phyloP scores from a whole-genome alignment of 2,329 filamentous ascomycete genomes.

The Seiridium cupressi region DNA sequence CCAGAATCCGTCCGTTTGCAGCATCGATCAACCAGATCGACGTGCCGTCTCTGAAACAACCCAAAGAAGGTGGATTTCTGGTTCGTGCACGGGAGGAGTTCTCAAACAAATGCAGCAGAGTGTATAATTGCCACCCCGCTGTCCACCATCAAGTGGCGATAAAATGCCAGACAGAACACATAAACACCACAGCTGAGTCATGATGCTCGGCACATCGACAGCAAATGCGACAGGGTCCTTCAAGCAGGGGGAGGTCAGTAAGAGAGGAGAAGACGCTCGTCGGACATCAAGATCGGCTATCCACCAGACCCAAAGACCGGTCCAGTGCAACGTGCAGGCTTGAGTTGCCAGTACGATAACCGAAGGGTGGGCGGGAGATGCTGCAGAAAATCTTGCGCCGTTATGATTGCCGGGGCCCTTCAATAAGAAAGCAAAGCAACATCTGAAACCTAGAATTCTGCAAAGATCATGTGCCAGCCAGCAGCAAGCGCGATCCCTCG shows the following conservation, averaged over 20 bases:
- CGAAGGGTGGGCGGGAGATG: neutral
- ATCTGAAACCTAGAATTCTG: neutral
- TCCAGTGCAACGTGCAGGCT: neutral
- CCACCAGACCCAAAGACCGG: neutral
- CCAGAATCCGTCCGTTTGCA: neutral
- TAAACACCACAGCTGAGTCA: too few relatives aligned
- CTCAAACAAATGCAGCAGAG: neutral
- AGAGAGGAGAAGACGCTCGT: neutral
- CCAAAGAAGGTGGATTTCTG: neutral
- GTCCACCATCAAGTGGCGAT: too few relatives aligned
- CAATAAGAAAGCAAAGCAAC: neutral
- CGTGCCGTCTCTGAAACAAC: neutral
- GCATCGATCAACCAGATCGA: constrained; percentile 3
- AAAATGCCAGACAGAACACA: too few relatives aligned
- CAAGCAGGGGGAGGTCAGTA: neutral
- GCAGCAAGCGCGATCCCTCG: neutral
- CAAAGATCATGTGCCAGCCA: neutral
- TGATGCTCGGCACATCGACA: neutral
- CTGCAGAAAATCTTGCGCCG: neutral
- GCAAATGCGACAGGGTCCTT: neutral
- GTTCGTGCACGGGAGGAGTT: neutral
- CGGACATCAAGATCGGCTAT: constrained; percentile 1
- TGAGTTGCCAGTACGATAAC: neutral
- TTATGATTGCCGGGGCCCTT: neutral
- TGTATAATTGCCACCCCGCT: too few relatives aligned